phyloP scores from a whole-genome alignment of 1,139 yeast species.

The Pichia inconspicua region DNA sequence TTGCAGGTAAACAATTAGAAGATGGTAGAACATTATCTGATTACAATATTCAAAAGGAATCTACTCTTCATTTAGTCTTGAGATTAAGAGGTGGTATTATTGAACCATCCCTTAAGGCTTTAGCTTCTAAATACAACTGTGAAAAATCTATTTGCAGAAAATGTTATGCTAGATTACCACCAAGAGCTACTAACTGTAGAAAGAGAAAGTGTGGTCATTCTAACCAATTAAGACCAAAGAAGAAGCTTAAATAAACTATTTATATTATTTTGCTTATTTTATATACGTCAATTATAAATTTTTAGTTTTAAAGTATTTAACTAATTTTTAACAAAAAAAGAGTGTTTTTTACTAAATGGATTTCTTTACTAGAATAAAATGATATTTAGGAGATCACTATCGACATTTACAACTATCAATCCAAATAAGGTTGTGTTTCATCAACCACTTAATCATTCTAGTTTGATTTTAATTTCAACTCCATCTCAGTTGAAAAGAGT shows the following conservation, averaged over 20 bases:
- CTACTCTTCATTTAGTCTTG: constrained; percentile 78
- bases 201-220: constrained; percentile 99
- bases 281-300: constrained; percentile 23
- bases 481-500: constrained; percentile 35
- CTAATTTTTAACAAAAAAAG: not conserved
- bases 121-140: constrained; percentile 99
- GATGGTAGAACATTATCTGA: constrained; percentile 89
- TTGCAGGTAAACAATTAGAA: constrained; percentile 91
- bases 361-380: too few relatives aligned
- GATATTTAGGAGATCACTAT: constrained; percentile 5
- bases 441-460: constrained; percentile 9
- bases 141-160: constrained; percentile 98
- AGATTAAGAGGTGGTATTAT: constrained; percentile 96
- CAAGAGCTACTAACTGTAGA: constrained; percentile 99
- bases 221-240: constrained; percentile 99
- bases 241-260: constrained; percentile 84
- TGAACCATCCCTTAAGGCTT: constrained; percentile 98
- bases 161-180: constrained; percentile 99
- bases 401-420: constrained; percentile 17
- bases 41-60: constrained; percentile 94
- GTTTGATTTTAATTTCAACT: constrained; percentile 35
- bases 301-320: constrained; percentile 2
- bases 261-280: constrained; percentile 22
- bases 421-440: constrained; percentile 12
- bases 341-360: too few relatives aligned